phyloP scores from a whole-genome alignment of 1,139 yeast species.

The Blastobotrys illinoisensis region DNA sequence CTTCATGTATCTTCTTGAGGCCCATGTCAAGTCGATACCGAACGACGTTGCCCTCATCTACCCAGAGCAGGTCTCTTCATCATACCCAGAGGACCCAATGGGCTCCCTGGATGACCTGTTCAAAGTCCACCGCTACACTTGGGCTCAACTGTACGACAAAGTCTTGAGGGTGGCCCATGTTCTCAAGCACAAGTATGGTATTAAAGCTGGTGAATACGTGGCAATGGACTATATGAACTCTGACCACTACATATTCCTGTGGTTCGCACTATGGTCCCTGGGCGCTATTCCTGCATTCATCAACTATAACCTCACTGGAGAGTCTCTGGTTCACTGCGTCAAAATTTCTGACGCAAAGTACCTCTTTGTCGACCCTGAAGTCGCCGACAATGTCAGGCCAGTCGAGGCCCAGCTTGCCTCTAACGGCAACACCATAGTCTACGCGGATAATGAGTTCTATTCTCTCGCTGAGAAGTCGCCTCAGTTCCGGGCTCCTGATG shows the following conservation, averaged over 20 bases:
- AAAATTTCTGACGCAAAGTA: conserved; percentile 59
- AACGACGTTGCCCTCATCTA: conserved; percentile 53
- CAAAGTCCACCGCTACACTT: conserved; percentile 58
- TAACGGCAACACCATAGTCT: conserved; percentile 40
- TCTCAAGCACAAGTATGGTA: conserved; percentile 57
- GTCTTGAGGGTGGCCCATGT: conserved; percentile 62
- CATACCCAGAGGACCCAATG: conserved; percentile 15
- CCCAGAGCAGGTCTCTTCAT: conserved; percentile 46
- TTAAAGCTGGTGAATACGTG: conserved; percentile 62
- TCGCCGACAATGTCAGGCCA: conserved; percentile 49
- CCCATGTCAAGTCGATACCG: conserved; percentile 46
- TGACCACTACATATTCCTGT: conserved; percentile 70
- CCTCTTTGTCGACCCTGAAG: conserved; percentile 71
- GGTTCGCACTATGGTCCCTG: conserved; percentile 87
- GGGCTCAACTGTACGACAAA: conserved; percentile 58
- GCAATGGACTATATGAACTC: conserved; percentile 78
- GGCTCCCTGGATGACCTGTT: conserved; percentile 47
- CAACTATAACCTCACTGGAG: conserved; percentile 72
- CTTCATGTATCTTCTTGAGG: conserved; percentile 63
- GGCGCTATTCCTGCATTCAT: conserved; percentile 88
- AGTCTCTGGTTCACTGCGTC: conserved; percentile 76
- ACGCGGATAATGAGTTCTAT: conserved; percentile 47
- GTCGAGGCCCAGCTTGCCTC: conserved; percentile 45
- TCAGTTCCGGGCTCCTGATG: conserved; percentile 39
- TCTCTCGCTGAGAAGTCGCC: conserved; percentile 37